Evolutionary conservation across 2,329 filamentous ascomycete species (phyloP), one percentile per base, ranked within the genome.

Genomic region (Fusarium sp.): DNA sequence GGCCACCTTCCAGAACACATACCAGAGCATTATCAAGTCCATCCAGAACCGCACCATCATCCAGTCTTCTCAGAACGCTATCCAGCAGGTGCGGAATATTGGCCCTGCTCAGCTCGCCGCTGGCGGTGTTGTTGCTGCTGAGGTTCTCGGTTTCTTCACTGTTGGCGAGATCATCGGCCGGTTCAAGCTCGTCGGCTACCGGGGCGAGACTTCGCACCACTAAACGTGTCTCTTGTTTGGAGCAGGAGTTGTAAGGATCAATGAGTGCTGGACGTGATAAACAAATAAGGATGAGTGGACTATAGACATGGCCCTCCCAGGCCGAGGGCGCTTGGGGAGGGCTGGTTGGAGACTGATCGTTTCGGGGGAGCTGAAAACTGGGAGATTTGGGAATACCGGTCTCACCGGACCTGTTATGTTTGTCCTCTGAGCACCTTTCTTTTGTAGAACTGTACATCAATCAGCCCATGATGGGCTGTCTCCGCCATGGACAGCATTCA

Each of bases 151-250:
- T 66, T 99, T 99, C 89, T 99, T 98, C 88, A 97, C 94, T 66
- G 89, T 98, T 57, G 96, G 96, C 71, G 94, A 98, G 88, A 98
- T 99, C 82, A 90, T 99, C 77, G 96, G 96, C 77, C 89, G 94
- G 78, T 89, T 96, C 85, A 98, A 99, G 92, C 82, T 99, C 75
- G 87, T 99, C 75, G 96, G 96, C 71, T 99, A 99, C 88, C 88
- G 88, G 82, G 92, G 92, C 78, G 89, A 92, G 79, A 78, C 81
- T 74, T 84, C 85, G 70, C 87, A 90, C 80, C 88, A 89, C 82
- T 89, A 85, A 84, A 74, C 52, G 52, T 37, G 20, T 58, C 61
- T 59, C 43, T 59, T 53, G 42, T 49, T 60, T 43, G 57, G 50
- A 67, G 59, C 38, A 35, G 48, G 52, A 55, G 59, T 62, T 56